Evolutionary conservation across 139 green algal species (phyloP).

Genomic region (Eudorina sp.): DNA sequence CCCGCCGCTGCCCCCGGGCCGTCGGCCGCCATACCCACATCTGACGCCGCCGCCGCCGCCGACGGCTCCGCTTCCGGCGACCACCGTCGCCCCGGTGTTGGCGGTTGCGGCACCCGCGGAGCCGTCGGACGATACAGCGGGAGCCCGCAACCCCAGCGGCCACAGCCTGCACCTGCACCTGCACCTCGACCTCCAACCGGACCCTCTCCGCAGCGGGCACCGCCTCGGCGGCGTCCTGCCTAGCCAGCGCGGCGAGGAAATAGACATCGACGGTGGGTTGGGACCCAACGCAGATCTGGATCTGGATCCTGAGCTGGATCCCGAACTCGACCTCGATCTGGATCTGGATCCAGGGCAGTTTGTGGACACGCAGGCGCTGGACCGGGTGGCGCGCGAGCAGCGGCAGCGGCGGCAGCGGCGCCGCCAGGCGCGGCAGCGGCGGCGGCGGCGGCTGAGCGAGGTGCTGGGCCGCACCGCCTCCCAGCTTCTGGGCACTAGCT

Average conservation of each 20-base stretch:
- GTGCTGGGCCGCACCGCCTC: not conserved
- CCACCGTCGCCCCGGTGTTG: not conserved
- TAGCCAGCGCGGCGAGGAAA: no score
- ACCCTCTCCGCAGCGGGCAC: no score
- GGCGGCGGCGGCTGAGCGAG: not conserved
- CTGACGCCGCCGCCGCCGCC: not conserved
- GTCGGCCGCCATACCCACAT: not conserved
- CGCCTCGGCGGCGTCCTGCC: no score
- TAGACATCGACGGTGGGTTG: no score
- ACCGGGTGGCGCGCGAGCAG: not conserved
- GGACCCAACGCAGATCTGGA: no score
- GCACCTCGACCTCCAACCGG: no score
- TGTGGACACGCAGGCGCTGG: conserved; percentile 13
- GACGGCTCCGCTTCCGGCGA: not conserved
- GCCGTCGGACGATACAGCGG: no score
- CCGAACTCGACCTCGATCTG: not conserved
- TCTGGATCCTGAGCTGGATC: not conserved
- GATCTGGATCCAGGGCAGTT: conserved; percentile 5
- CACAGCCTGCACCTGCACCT: not conserved
- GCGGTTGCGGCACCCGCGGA: not conserved
- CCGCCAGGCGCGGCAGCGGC: not conserved
- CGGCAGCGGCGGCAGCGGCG: conserved; percentile 7
- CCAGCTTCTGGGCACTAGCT: not conserved
- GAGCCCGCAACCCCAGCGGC: no score
- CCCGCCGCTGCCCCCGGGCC: not conserved